These are phyloP conservation scores for Vanilla planifolia DNA, from an alignment of 106 monocot genomes.

Conservation along the genomic window DNA sequence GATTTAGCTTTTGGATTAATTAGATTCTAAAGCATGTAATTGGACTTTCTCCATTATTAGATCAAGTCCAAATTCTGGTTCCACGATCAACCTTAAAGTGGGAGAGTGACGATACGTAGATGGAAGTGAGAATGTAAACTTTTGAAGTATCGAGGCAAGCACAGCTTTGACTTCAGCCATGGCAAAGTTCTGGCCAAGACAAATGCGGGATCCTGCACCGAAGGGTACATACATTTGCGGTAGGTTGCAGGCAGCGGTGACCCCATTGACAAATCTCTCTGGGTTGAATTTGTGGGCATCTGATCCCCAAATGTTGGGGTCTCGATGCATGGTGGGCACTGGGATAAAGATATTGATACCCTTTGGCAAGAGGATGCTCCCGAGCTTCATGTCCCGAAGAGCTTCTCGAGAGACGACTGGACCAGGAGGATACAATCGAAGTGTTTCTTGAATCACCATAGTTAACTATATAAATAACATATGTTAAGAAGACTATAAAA, in stretches of 20 bases:
- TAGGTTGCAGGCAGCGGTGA: constrained; percentile 39
- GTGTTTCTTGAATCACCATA: constrained; percentile 75
- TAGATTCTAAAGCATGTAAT: no score
- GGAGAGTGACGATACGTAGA: constrained; percentile 50
- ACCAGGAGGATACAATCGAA: constrained; percentile 61
- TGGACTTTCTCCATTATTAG: constrained; percentile 32
- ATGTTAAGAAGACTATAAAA: no score
- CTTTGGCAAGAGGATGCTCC: constrained; percentile 42
- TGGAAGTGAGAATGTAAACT: constrained; percentile 40
- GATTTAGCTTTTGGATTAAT: no score
- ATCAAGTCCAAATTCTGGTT: constrained; percentile 51
- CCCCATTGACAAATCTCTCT: constrained; percentile 41
- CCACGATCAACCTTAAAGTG: constrained; percentile 37
- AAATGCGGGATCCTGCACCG: constrained; percentile 44
- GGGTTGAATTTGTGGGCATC: constrained; percentile 66
- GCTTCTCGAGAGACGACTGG: constrained; percentile 43
- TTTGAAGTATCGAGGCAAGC: constrained; percentile 46
- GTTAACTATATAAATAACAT: constrained; percentile 38
- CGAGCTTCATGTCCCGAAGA: constrained; percentile 57
- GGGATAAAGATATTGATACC: constrained; percentile 41
- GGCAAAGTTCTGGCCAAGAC: constrained; percentile 69
- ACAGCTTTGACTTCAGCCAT: constrained; percentile 63
- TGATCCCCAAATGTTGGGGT: constrained; percentile 47
- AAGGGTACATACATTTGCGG: constrained; percentile 64
- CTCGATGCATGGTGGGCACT: constrained; percentile 36